A percentile compares a stretch with the other conserved stretches of the same genome.
Conservation (phyloP, 305 asterid species). For the Plantago coronopus region DNA sequence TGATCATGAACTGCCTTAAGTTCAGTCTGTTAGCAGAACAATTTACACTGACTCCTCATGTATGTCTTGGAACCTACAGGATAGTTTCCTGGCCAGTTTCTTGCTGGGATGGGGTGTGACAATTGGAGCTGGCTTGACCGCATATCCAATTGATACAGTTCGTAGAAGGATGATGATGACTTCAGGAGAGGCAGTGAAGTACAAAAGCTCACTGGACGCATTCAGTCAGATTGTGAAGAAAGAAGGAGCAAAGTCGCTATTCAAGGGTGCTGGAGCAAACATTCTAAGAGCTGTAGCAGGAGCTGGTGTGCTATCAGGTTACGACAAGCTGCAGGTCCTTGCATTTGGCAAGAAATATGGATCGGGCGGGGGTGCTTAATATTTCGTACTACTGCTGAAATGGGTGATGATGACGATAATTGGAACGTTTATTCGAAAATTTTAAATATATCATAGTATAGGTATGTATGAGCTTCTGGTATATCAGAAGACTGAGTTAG, state of each 20-base stretch:
- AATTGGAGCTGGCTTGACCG: conserved; percentile 53
- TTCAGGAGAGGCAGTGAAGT: conserved; percentile 60
- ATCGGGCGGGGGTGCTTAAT: conserved; percentile 49
- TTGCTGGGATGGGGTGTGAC: conserved; percentile 57
- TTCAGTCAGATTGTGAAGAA: conserved; percentile 47
- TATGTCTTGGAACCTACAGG: conserved; percentile 29
- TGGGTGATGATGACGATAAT: conserved; percentile 13
- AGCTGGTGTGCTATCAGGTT: conserved; percentile 63
- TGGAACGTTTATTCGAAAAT: not conserved
- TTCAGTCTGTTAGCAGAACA: not conserved
- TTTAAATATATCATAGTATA: too few species aligned
- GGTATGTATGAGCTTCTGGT: too few species aligned
- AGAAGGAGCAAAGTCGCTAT: conserved; percentile 52
- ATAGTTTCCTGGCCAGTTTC: conserved; percentile 56
- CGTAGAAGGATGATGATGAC: conserved; percentile 82
- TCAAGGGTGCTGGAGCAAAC: conserved; percentile 67
- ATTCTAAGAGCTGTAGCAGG: conserved; percentile 58
- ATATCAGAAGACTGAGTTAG: too few species aligned
- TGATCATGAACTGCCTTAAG: not conserved
- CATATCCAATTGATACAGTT: conserved; percentile 53
- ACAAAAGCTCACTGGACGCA: conserved; percentile 52
- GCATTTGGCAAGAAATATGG: conserved; percentile 54
- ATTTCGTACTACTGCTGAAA: not conserved
- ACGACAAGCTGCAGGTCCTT: conserved; percentile 53
- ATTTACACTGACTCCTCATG: conserved; percentile 9